Evolutionary conservation across 2,329 filamentous ascomycete genomes (phyloP).

Genomic region (Emericellopsis atlantica): DNA sequence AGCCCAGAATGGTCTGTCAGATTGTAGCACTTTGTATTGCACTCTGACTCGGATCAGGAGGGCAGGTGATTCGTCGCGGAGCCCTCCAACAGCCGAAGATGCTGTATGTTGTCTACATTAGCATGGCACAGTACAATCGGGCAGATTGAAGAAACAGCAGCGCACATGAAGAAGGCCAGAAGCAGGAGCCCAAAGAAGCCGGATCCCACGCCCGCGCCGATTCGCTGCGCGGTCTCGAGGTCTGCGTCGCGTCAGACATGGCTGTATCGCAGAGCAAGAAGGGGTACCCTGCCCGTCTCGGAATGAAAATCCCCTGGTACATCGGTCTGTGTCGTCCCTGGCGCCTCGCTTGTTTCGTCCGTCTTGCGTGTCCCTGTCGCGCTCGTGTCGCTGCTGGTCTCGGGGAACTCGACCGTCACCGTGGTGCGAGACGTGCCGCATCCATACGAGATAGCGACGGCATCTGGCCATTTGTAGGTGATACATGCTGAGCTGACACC

Average conservation of each 20-base stretch:
- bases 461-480: slow-evolving; percentile 6
- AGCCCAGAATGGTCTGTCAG: too few relatives aligned
- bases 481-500: slow-evolving; percentile 3
- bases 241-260: background rate
- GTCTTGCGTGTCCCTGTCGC: background rate
- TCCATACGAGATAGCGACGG: background rate
- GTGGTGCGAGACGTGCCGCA: slow-evolving; percentile 4
- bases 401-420: background rate
- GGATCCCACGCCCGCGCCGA: background rate
- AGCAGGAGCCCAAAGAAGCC: background rate
- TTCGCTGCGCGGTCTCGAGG: background rate
- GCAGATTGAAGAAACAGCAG: too few relatives aligned
- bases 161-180: background rate
- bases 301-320: background rate
- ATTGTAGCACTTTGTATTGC: too few relatives aligned
- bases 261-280: too few relatives aligned
- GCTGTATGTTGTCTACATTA: too few relatives aligned
- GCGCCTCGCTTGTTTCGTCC: too few relatives aligned
- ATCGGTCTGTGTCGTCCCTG: too few relatives aligned
- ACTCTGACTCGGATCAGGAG: too few relatives aligned
- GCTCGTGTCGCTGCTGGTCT: background rate
- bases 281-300: background rate
- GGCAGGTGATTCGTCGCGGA: too few relatives aligned
- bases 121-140: too few relatives aligned
- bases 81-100: too few relatives aligned